These are phyloP conservation scores for Mortierella sp. DNA, from an alignment of 371 early-diverging fungal species.

Conservation along the genomic window DNA sequence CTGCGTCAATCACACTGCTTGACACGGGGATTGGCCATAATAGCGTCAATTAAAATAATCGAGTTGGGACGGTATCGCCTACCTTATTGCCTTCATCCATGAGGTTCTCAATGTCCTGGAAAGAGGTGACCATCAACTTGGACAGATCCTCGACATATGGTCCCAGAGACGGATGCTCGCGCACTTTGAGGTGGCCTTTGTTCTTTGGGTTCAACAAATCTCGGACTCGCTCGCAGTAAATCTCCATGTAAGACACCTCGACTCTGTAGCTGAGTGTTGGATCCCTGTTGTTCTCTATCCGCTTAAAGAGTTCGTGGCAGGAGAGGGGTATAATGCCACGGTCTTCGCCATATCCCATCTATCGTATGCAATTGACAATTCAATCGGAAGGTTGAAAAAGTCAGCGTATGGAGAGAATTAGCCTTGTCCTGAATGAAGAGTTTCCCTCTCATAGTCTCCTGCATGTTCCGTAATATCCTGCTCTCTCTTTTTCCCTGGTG, in stretches of 20 bases:
- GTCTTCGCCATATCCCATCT: constrained; percentile 81
- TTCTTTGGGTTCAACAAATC: constrained; percentile 90
- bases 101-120: constrained; percentile 80
- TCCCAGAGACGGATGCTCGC: constrained; percentile 92
- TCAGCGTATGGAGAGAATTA: background rate
- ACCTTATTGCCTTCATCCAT: constrained; percentile 93
- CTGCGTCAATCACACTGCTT: background rate
- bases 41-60: no score
- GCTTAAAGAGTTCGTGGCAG: constrained; percentile 83
- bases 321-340: constrained; percentile 89
- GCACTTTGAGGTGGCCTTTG: constrained; percentile 83
- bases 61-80: no score
- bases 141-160: constrained; percentile 94
- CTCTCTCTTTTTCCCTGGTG: background rate
- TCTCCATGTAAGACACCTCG: constrained; percentile 90
- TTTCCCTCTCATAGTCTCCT: background rate
- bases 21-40: background rate
- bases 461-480: constrained; percentile 10
- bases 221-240: constrained; percentile 90
- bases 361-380: background rate
- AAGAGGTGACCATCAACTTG: constrained; percentile 83
- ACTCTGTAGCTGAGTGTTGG: constrained; percentile 74
- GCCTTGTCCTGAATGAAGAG: background rate
- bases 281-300: constrained; percentile 64
- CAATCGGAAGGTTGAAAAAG: background rate